These are phyloP conservation scores for Phytophthora uliginosa DNA, from an alignment of 352 stramenopile genomes.

Conservation along the genomic window DNA sequence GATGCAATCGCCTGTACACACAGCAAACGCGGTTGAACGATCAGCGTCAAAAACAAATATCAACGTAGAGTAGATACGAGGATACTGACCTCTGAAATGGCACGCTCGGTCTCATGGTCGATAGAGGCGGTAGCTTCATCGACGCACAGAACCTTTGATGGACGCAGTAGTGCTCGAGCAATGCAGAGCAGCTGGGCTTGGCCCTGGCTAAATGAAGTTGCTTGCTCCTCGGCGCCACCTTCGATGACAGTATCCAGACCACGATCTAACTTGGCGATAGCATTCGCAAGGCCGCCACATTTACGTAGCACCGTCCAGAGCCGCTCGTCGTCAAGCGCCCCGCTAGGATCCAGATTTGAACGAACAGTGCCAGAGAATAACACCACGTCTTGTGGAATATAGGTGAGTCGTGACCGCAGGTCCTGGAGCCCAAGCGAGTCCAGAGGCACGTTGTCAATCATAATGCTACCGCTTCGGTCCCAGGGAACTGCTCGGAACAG, in stretches of 20 bases:
- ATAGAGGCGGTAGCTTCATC: constrained; percentile 94
- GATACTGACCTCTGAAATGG: constrained; percentile 70
- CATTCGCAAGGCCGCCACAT: constrained; percentile 54
- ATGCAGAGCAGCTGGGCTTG: constrained; percentile 85
- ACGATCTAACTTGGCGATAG: constrained; percentile 49
- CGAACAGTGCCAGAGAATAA: constrained; percentile 87
- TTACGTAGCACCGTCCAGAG: constrained; percentile 70
- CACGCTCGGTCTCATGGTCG: constrained; percentile 89
- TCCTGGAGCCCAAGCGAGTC: constrained; percentile 63
- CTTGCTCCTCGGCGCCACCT: constrained; percentile 44
- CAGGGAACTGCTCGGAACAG: constrained; percentile 82
- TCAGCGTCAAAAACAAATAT: constrained; percentile 7
- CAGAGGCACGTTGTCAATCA: constrained; percentile 83
- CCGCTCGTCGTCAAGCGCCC: constrained; percentile 46
- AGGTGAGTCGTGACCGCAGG: constrained; percentile 80
- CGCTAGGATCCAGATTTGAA: constrained; percentile 86
- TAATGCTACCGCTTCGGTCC: constrained; percentile 57
- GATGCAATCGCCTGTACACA: constrained; percentile 85
- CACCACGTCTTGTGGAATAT: constrained; percentile 87
- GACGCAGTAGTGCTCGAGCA: constrained; percentile 83
- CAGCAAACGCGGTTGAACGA: background rate
- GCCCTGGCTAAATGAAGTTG: constrained; percentile 71
- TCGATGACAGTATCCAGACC: constrained; percentile 67
- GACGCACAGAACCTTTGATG: constrained; percentile 95
- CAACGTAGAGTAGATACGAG: background rate